Base-by-base conservation (phyloP, 306 rosid species). In the Cucumis melo region DNA sequence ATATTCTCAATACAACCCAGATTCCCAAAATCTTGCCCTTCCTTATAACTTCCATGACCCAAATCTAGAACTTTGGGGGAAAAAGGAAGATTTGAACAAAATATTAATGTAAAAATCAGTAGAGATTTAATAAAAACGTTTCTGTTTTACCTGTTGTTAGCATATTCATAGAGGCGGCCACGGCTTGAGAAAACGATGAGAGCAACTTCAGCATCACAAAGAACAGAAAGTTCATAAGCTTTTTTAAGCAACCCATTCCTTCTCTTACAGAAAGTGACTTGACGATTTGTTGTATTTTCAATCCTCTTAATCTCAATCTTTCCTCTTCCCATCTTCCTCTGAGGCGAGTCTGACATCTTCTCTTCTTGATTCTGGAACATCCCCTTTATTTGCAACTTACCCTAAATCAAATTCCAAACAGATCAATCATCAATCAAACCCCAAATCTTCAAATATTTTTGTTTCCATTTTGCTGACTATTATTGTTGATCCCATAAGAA, bases 161-260 rank as follows among this genome's bases (percentile, higher is more conserved):
- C 93, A 82, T 95, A 95, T 84, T 95, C 99, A 80, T 90, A 92
- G 76, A 95, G 98, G 58, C 99, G 98, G 20, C 99, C 99, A 6
- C 99, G 95, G 91, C 65, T 90, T 62, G 99, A 95, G 96, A 95
- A 95, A 83, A 95, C 99, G 7, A 95, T 87, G 42, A 95, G 90
- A 75, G 99, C 97, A 78, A 95, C 92, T 81, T 95, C 99, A 6
- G 99, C 99, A 84, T 95, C 99, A 86, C 99, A 95, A 21, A 95
- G 96, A 51, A 95, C 99, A 81, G 99, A 95, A 75, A 95, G 84
- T 77, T 95, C 99, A 87, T 95, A 95, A 7, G 99, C 99, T 78
- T 95, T 95, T 85, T 95, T 95, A 42, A 92, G 90, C 53, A 95
- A 79, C 0, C 99, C 98, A 78, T 92, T 95, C 70, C 99, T 83